Conservation (phyloP, 148 eudicot species). For the Rhododendron ferrugineum region DNA sequence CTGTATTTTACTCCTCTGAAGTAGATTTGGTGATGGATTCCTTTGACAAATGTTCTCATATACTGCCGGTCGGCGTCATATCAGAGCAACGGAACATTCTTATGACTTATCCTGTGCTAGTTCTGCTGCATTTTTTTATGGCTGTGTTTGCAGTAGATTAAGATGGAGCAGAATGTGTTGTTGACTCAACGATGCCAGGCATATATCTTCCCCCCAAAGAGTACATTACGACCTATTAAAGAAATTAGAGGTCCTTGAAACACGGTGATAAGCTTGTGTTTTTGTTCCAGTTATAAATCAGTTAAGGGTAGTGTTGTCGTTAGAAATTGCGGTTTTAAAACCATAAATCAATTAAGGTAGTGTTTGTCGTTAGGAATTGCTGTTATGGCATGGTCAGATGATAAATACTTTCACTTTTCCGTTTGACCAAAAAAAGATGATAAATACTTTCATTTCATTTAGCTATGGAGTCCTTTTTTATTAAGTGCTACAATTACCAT, state of each 20-base stretch:
- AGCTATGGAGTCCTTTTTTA: not conserved
- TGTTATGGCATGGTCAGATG: not conserved
- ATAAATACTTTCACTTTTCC: not conserved
- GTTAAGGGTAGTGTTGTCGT: too few relatives aligned
- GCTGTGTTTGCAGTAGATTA: not conserved
- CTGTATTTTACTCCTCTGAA: not conserved
- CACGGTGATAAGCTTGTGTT: not conserved
- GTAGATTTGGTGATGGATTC: not conserved
- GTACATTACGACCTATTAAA: not conserved
- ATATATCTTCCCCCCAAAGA: not conserved
- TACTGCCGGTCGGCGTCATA: not conserved
- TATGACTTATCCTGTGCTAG: not conserved
- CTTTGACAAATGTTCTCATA: not conserved
- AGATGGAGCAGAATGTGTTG: too few relatives aligned
- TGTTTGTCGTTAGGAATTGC: not conserved
- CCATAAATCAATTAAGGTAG: not conserved
- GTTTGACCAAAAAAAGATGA: too few relatives aligned
- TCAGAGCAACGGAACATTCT: not conserved
- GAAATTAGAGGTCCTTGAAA: not conserved
- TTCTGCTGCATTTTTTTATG: not conserved
- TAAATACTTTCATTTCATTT: not conserved
- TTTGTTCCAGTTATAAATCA: not conserved
- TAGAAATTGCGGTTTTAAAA: not conserved
- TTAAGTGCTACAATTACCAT: not conserved
- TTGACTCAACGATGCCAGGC: not conserved